These are phyloP conservation scores for Pseudozyma thailandica DNA, from an alignment of 1,284 basidiomycete species.

Conservation along the genomic window DNA sequence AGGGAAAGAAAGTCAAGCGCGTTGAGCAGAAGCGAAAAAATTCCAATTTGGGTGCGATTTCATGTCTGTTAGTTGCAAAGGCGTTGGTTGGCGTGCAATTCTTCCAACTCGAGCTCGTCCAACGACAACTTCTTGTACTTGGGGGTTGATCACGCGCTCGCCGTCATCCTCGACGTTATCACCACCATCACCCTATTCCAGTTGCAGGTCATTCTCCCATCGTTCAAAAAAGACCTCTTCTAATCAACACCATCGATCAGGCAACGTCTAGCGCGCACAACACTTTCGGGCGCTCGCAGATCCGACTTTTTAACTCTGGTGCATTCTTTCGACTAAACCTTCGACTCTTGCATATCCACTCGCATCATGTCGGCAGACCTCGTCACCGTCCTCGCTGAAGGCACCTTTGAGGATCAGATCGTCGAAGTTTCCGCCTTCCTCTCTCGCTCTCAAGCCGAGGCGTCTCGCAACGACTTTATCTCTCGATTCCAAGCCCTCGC, in stretches of 20 bases:
- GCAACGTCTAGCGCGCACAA: not conserved
- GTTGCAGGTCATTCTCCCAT: not conserved
- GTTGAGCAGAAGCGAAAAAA: not conserved
- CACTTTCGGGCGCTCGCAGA: not conserved
- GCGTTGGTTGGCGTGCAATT: not conserved
- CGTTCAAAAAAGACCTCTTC: not conserved
- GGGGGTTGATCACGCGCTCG: not conserved
- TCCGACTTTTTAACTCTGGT: not conserved
- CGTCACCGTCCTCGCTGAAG: slow-evolving; percentile 63
- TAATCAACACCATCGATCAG: not conserved
- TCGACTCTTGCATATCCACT: not conserved
- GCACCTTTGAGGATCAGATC: slow-evolving; percentile 63
- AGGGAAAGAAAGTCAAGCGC: not conserved
- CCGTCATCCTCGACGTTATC: not conserved
- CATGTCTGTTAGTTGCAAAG: not conserved
- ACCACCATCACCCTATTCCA: slow-evolving; percentile 1
- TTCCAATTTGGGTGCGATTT: too few species aligned
- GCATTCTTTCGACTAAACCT: not conserved
- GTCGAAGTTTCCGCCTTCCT: slow-evolving; percentile 59
- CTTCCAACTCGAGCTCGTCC: not conserved
- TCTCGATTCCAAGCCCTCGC: slow-evolving; percentile 48
- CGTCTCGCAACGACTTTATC: slow-evolving; percentile 57
- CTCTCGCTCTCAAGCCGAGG: slow-evolving; percentile 58
- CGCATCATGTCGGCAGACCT: slow-evolving; percentile 57
- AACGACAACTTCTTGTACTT: not conserved